These are phyloP conservation scores for Colletotrichum truncatum DNA, from an alignment of 2,329 filamentous ascomycete genomes.

Conservation along the genomic window DNA sequence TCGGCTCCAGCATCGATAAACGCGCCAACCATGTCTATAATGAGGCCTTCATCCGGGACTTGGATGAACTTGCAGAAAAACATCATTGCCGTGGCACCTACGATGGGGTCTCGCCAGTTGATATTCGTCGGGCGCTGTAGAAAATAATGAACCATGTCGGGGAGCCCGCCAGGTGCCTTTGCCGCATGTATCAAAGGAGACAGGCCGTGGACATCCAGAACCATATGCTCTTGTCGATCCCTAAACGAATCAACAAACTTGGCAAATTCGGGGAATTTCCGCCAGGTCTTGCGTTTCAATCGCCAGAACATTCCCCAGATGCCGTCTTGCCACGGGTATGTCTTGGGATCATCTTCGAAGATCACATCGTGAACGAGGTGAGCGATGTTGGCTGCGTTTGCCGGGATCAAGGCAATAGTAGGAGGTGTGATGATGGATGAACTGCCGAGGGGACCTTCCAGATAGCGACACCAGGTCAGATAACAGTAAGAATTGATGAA, in stretches of 20 bases:
- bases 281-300: not conserved
- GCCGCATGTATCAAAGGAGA: constrained; percentile 32
- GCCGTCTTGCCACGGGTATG: not conserved
- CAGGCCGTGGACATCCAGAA: not conserved
- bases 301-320: not conserved
- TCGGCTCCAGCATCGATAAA: constrained; percentile 31
- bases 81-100: constrained; percentile 21
- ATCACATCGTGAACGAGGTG: not conserved
- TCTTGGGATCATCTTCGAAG: not conserved
- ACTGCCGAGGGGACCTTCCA: not conserved
- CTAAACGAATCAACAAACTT: not conserved
- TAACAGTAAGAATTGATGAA: constrained; percentile 28
- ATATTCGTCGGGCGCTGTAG: constrained; percentile 22
- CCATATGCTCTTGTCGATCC: not conserved
- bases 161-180: not conserved
- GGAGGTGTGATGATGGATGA: not conserved
- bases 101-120: constrained; percentile 21
- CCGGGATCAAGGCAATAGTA: not conserved
- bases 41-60: not conserved
- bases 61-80: constrained; percentile 18
- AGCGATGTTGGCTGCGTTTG: not conserved
- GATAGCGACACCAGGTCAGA: constrained; percentile 28
- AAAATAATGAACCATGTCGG: constrained; percentile 28
- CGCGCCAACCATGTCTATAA: constrained; percentile 5
- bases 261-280: not conserved